Conservation (phyloP, 2,329 filamentous ascomycete species). For the Cladorrhinum sp. region DNA sequence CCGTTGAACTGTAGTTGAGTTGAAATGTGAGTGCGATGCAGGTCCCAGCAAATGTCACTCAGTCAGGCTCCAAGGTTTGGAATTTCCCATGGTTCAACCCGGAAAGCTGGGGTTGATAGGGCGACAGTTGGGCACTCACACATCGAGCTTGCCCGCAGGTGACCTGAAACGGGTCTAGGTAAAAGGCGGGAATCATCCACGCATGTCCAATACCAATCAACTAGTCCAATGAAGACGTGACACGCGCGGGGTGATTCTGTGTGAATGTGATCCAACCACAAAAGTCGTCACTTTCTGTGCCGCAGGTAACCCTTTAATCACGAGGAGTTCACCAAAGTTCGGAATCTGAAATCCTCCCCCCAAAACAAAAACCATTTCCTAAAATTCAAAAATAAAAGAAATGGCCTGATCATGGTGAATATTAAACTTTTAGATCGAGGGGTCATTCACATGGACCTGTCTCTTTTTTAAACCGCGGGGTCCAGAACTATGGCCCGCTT, state of each 20-base stretch:
- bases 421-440: background rate
- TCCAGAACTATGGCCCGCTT: slow-evolving; percentile 11
- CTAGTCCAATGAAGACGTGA: slow-evolving; percentile 24
- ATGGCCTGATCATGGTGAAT: background rate
- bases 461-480: background rate
- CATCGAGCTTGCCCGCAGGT: slow-evolving; percentile 21
- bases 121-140: slow-evolving; percentile 29
- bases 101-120: slow-evolving; percentile 10
- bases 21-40: background rate
- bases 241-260: slow-evolving; percentile 14
- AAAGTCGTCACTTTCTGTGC: background rate
- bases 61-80: slow-evolving; percentile 13
- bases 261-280: background rate
- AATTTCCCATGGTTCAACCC: background rate
- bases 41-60: background rate
- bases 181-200: slow-evolving; percentile 16
- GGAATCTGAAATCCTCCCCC: background rate
- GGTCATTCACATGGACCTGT: background rate
- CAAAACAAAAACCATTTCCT: background rate
- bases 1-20: background rate
- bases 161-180: slow-evolving; percentile 30
- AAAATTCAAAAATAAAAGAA: background rate
- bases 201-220: slow-evolving; percentile 7
- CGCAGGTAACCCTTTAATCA: background rate
- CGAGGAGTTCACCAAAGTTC: background rate